These are phyloP conservation scores for Candida sithepensis DNA, from an alignment of 805 yeast species.

Conservation along the genomic window DNA sequence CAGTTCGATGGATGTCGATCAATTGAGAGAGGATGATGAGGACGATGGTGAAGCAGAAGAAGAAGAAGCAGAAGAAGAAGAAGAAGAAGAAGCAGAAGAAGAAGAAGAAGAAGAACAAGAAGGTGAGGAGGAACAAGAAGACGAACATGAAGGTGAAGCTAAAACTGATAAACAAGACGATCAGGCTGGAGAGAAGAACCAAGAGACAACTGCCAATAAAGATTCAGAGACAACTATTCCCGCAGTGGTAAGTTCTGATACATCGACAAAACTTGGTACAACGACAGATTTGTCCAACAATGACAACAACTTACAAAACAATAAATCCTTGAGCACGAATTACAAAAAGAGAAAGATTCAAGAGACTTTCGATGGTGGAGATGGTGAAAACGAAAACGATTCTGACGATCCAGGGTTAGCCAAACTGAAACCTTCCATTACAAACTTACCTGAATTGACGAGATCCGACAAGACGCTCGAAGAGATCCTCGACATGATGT, in stretches of 20 bases:
- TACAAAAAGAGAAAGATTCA: constrained; percentile 4
- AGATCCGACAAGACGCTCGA: constrained; percentile 78
- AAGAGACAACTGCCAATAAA: not conserved
- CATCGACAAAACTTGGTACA: not conserved
- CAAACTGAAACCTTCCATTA: constrained; percentile 28
- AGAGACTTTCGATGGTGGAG: not conserved
- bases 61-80: not conserved
- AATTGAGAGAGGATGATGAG: not conserved
- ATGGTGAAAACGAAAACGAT: not conserved
- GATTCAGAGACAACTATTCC: too few species aligned
- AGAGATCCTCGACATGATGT: constrained; percentile 85
- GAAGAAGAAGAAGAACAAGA: not conserved
- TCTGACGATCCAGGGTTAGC: constrained; percentile 21
- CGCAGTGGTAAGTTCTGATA: not conserved
- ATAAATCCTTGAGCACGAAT: not conserved
- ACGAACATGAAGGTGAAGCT: constrained; percentile 14
- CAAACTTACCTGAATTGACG: constrained; percentile 63
- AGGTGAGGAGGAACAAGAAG: not conserved
- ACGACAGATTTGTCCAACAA: constrained; percentile 3
- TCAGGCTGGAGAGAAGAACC: constrained; percentile 16
- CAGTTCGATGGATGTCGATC: not conserved
- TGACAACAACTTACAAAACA: constrained; percentile 10
- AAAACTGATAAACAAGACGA: constrained; percentile 31
- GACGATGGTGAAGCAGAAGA: not conserved
- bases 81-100: not conserved